Evolutionary conservation across 805 yeast species (phyloP), one percentile per base, ranked within the genome.

Genomic region (Myxozyma geophila): DNA sequence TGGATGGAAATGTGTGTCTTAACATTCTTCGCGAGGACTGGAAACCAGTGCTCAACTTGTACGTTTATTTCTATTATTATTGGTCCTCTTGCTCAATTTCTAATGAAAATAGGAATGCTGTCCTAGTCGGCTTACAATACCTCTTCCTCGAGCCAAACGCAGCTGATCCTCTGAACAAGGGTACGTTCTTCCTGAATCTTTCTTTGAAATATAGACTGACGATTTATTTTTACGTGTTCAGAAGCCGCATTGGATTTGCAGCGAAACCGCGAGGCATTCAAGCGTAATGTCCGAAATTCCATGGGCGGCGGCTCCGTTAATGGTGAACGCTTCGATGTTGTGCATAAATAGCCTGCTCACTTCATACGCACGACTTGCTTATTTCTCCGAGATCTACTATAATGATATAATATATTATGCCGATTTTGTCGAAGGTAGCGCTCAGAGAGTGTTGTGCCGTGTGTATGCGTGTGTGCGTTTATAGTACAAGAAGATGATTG

Each of bases 1-100:
- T 85, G 21, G 88, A 89, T 50, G 98, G 98, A 0, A 93, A 92
- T 73, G 89, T 93, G 6, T 93, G 99, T 73, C 81, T 93, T 64
- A 93, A 93, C 73, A 92, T 93, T 41, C 79, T 93, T 63, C 80
- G 98, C 70, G 97, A 92, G 74, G 98, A 93, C 74, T 93, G 99
- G 99, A 86, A 92, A 36, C 98, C 99, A 0, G 96, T 92, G 0
- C 79, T 93, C 69, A 89, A 88, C 63, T 78, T 93, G 72, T 70
- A 61, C 40, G 74, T 62, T 28, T 7, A 4, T 12, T 12, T 23
- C 21, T 35, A 8, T 9, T 21, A 17, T 12, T 39, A 54, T 54
- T 15, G 10, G 8, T 7, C n/a, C 13, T 39, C n/a, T 39, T n/a
- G 43, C 4, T 7, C 43, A 39, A 39, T 13, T 39, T 13, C 43